Evolutionary conservation across 2,329 filamentous ascomycete genomes (phyloP).

Genomic region (Sporothrix mexicana): DNA sequence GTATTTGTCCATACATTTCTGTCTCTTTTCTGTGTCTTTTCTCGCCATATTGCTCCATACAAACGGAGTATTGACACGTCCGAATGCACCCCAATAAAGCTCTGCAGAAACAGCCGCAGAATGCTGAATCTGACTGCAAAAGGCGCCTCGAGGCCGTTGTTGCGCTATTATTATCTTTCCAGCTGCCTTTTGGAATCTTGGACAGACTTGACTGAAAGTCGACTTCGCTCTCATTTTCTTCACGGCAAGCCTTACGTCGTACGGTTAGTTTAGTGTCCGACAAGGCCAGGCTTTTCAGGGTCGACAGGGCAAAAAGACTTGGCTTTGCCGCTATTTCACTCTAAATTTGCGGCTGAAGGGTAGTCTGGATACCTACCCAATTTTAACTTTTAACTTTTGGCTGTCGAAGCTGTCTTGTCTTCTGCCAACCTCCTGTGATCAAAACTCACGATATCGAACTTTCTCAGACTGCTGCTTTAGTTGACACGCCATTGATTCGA

Average conservation of each 20-base stretch:
- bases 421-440: too few relatives aligned
- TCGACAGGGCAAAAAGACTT: background rate
- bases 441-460: too few relatives aligned
- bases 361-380: background rate
- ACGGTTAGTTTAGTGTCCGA: conserved; percentile 8
- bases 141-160: background rate
- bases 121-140: background rate
- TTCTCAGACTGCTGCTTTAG: too few relatives aligned
- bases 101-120: too few relatives aligned
- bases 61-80: too few relatives aligned
- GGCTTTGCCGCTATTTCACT: conserved; percentile 15
- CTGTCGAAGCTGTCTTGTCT: too few relatives aligned
- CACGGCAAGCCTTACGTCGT: conserved; percentile 6
- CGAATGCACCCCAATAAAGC: too few relatives aligned
- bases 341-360: conserved; percentile 21
- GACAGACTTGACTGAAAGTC: too few relatives aligned
- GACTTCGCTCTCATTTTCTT: background rate
- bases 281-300: conserved; percentile 21
- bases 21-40: background rate
- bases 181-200: background rate
- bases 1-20: background rate
- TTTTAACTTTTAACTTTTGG: background rate
- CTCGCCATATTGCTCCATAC: too few relatives aligned
- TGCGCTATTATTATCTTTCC: conserved; percentile 16
- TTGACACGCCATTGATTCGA: background rate